Evolutionary conservation across 2,329 filamentous ascomycete species (phyloP).

Genomic region (Parastagonospora nodorum): DNA sequence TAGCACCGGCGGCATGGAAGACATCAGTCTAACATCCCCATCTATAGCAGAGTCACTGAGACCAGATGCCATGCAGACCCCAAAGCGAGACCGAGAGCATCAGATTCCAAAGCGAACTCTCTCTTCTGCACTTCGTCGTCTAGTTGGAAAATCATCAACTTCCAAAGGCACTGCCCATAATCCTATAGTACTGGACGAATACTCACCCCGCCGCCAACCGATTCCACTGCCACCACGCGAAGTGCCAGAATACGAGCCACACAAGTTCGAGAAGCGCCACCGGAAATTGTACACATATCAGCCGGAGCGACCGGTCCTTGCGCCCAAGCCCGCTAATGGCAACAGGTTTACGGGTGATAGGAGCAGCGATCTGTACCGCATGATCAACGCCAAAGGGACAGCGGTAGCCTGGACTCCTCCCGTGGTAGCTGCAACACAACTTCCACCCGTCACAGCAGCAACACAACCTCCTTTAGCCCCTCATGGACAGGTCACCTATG

Average conservation of each 20-base stretch:
- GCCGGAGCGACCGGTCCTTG: conserved; percentile 5
- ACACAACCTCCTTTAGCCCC: no score
- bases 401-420: background rate
- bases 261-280: conserved; percentile 17
- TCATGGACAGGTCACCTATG: background rate
- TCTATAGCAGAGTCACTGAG: background rate
- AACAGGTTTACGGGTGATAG: conserved; percentile 18
- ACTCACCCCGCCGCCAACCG: conserved; percentile 7
- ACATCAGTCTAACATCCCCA: conserved; percentile 18
- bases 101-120: background rate
- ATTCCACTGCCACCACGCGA: background rate
- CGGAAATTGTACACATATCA: conserved; percentile 12
- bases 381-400: conserved; percentile 14
- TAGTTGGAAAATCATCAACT: background rate
- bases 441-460: background rate
- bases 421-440: background rate
- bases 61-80: background rate
- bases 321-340: conserved; percentile 8
- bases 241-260: conserved; percentile 3
- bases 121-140: conserved; percentile 1
- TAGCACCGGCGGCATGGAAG: conserved; percentile 3
- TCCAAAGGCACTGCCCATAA: conserved; percentile 22
- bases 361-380: conserved; percentile 20
- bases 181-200: conserved; percentile 31
- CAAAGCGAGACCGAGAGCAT: background rate